Evolutionary conservation across 306 rosid species (phyloP).

Genomic region (Cercis canadensis): DNA sequence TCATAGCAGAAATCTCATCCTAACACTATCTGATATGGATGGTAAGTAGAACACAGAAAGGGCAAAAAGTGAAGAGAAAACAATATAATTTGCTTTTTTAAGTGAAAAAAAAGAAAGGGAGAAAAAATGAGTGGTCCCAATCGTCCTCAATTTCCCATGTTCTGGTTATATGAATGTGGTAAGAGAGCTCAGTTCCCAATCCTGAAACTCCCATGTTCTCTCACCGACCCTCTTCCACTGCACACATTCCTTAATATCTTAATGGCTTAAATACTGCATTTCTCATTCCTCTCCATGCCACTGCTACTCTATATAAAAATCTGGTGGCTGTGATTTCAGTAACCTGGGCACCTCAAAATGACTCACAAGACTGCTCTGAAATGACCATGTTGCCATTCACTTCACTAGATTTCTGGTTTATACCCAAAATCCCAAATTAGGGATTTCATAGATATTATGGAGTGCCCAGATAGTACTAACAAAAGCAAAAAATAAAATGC

Average conservation of each 20-base stretch:
- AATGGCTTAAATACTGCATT: slow-evolving; percentile 30
- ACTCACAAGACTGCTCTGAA: slow-evolving; percentile 5
- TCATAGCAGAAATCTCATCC: slow-evolving; percentile 23
- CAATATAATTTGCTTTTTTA: neutral
- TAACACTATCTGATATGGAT: slow-evolving; percentile 8
- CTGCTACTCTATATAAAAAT: neutral
- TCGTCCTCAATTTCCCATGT: slow-evolving; percentile 54
- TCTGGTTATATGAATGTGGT: slow-evolving; percentile 46
- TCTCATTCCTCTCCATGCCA: slow-evolving; percentile 38
- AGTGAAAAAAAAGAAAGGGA: slow-evolving; percentile 11
- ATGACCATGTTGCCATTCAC: slow-evolving; percentile 5
- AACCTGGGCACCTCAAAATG: neutral
- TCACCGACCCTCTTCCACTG: slow-evolving; percentile 50
- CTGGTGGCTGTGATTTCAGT: neutral
- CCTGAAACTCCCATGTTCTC: slow-evolving; percentile 55
- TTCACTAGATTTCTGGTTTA: slow-evolving; percentile 1
- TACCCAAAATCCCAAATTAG: neutral
- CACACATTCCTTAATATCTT: slow-evolving; percentile 54
- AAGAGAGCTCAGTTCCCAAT: slow-evolving; percentile 51
- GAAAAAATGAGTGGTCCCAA: slow-evolving; percentile 37
- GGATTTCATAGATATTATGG: neutral
- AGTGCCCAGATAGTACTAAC: neutral
- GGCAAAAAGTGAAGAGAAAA: neutral
- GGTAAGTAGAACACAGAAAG: slow-evolving; percentile 12
- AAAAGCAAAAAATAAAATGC: neutral